Base-by-base conservation (phyloP, 2,329 filamentous ascomycete genomes). In the Sporothrix brasiliensis region DNA sequence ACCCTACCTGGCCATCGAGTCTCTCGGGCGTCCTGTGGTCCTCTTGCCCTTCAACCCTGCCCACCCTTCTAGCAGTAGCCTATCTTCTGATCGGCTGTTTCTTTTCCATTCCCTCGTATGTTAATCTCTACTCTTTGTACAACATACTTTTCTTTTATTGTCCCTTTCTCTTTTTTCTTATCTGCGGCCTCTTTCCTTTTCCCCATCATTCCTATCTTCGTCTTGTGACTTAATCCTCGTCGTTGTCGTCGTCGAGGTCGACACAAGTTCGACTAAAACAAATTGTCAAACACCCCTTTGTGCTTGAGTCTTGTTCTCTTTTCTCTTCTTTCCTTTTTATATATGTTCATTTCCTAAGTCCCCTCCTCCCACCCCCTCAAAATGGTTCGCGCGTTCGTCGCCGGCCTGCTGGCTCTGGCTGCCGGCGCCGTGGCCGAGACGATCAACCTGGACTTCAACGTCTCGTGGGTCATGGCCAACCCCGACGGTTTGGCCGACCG, bases 391-490 rank as follows among this genome's bases (percentile, higher is more conserved):
- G 73, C 44, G n/a, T 71, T 68, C 13, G 41, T 72, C 16, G 44
- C 67, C 41, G 67, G 54, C 44, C 54, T 69, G 13, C 41, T 74
- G 49, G 71, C 70, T 27, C 56, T 75, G 58, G 69, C 73, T 34
- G 54, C 73, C 58, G 69, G 71, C 10, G 73, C 67, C 50, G 82
- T 81, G 49, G 80, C 73, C 61, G 69, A 78, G 65, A 86, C 82
- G 0, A 81, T 88, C 47, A 84, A 80, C 4, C 87, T 90, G 76
- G 83, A 92, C 77, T 92, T 91, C 80, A 87, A 89, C 75, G 83
- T 92, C 73, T 86, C 85, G 71, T 93, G 91, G 91, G 87, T 92
- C 13, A 85, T 80, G 54, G 87, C 89, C 47, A 90, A 91, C 75
- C 92, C 92, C 0, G 92, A 94, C 80, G 89, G 88, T 27, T 81